Evolutionary conservation across 1,284 basidiomycete species (phyloP).

Genomic region (Tilletia indica): DNA sequence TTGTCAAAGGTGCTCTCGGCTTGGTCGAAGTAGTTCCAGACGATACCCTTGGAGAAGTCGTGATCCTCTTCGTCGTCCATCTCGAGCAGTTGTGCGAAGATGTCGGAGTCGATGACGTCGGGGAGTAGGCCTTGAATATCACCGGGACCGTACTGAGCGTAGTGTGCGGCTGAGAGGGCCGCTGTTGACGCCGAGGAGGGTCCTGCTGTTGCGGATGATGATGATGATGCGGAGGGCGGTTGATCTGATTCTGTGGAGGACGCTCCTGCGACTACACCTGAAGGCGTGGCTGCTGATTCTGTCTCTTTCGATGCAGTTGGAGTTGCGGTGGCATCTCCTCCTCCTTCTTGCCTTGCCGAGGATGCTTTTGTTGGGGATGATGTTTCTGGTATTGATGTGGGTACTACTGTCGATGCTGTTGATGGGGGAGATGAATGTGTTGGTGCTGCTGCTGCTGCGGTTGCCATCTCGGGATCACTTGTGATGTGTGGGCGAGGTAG

Average conservation of each 20-base stretch:
- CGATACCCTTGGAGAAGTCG: constrained; percentile 57
- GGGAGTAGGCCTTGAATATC: constrained; percentile 27
- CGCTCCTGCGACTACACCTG: background rate
- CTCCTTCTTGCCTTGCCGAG: background rate
- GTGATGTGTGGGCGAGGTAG: too few relatives aligned
- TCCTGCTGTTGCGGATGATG: background rate
- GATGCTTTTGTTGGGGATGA: background rate
- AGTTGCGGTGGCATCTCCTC: too few relatives aligned
- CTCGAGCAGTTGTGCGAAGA: constrained; percentile 80
- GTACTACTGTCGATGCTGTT: background rate
- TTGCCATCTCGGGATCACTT: too few relatives aligned
- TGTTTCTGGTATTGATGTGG: constrained; percentile 1
- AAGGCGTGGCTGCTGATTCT: background rate
- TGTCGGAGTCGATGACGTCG: constrained; percentile 70
- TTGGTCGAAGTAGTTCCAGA: constrained; percentile 69
- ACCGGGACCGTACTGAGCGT: background rate
- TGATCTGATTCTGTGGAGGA: background rate
- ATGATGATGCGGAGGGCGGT: background rate
- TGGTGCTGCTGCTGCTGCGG: constrained; percentile 2
- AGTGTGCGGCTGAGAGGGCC: background rate
- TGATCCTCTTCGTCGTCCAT: constrained; percentile 72
- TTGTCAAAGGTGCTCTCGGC: constrained; percentile 68
- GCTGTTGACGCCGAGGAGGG: background rate
- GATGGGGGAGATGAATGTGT: background rate
- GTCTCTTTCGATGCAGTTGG: too few relatives aligned